Conservation (phyloP, 176 grass and related monocot genomes). For the Microstegium vimineum region DNA sequence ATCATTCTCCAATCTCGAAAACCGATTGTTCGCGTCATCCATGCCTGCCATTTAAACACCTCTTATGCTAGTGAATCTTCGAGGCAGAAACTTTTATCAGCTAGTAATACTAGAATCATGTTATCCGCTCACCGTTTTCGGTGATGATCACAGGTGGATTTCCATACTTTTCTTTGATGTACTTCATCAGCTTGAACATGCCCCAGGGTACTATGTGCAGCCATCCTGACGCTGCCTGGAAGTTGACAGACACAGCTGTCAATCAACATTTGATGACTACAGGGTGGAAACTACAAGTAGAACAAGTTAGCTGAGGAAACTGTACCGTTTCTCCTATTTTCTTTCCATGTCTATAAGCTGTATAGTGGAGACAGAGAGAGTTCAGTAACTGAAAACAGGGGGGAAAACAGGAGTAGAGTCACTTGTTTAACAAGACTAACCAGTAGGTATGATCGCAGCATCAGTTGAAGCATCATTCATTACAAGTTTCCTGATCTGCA, state of each 20-base stretch:
- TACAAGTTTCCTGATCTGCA: slow-evolving; percentile 62
- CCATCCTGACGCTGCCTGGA: slow-evolving; percentile 80
- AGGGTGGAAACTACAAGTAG: neutral
- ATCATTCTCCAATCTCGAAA: slow-evolving; percentile 41
- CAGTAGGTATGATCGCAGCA: slow-evolving; percentile 54
- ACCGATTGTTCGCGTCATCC: slow-evolving; percentile 66
- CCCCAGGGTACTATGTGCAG: slow-evolving; percentile 91
- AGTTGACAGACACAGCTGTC: neutral
- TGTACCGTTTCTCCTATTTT: slow-evolving; percentile 83
- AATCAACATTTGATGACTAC: neutral
- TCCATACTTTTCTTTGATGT: slow-evolving; percentile 85
- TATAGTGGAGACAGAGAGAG: neutral
- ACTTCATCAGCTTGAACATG: slow-evolving; percentile 67
- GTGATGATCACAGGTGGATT: slow-evolving; percentile 76
- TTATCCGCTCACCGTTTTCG: slow-evolving; percentile 60
- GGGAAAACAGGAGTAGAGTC: neutral
- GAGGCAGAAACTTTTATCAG: neutral
- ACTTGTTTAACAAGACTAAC: slow-evolving; percentile 36
- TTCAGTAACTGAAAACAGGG: slow-evolving; percentile 15
- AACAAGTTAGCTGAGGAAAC: neutral
- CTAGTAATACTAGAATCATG: neutral
- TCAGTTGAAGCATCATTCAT: slow-evolving; percentile 80
- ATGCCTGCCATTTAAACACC: slow-evolving; percentile 50
- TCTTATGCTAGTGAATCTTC: neutral
- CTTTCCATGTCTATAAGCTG: slow-evolving; percentile 74